A percentile compares a stretch with the other conserved stretches of the same genome.
These are phyloP conservation scores for Xylaria multiplex DNA, from an alignment of 2,329 filamentous ascomycete genomes.

Conservation along the genomic window DNA sequence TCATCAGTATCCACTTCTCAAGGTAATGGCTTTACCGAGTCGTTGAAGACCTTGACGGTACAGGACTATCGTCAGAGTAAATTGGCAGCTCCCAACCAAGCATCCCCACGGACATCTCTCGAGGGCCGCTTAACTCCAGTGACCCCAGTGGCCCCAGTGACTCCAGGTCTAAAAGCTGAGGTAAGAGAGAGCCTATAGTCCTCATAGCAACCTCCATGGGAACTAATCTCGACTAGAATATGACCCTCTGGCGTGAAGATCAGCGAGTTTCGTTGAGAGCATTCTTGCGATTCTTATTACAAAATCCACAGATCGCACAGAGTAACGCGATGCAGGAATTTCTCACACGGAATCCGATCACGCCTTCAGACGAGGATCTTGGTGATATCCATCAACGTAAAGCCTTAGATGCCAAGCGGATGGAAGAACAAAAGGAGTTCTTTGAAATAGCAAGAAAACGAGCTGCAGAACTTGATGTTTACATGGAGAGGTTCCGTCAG, in stretches of 20 bases:
- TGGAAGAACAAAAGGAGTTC: constrained; percentile 92
- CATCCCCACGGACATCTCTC: constrained; percentile 56
- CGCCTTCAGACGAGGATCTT: constrained; percentile 81
- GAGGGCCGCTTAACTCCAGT: constrained; percentile 55
- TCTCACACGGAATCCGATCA: constrained; percentile 76
- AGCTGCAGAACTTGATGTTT: constrained; percentile 92
- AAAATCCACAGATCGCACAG: constrained; percentile 83
- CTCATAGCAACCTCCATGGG: constrained; percentile 27
- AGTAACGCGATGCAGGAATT: constrained; percentile 89
- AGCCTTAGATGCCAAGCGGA: constrained; percentile 83
- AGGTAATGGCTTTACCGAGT: constrained; percentile 47
- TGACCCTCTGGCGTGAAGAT: constrained; percentile 82
- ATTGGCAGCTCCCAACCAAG: constrained; percentile 51
- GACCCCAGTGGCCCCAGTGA: constrained; percentile 46
- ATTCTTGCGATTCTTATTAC: constrained; percentile 85
- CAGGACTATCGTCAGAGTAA: constrained; percentile 54
- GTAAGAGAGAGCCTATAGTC: constrained; percentile 33
- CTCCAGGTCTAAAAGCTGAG: constrained; percentile 47
- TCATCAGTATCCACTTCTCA: constrained; percentile 78
- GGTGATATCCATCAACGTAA: constrained; percentile 84
- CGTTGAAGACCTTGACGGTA: constrained; percentile 56
- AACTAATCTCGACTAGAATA: constrained; percentile 55
- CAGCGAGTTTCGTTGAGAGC: constrained; percentile 92
- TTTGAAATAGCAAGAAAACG: constrained; percentile 94
- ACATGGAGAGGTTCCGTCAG: constrained; percentile 90